Evolutionary conservation across 2,329 filamentous ascomycete genomes (phyloP).

Genomic region (Curvularia eragrostidis): DNA sequence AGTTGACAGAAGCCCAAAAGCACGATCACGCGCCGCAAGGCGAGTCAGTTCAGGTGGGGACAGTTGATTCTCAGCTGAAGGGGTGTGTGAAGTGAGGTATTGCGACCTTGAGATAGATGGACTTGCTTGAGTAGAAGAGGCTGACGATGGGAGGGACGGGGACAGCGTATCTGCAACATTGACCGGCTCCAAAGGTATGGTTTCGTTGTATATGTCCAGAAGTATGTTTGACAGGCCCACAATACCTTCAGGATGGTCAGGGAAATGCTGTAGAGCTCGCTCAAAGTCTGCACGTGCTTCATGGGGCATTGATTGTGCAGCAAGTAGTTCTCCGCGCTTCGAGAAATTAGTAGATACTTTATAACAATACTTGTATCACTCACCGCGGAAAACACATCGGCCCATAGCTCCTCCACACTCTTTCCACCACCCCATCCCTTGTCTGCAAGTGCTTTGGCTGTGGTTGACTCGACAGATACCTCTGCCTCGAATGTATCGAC

Average conservation of each 20-base stretch:
- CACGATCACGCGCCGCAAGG: conserved; percentile 87
- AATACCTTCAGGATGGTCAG: conserved; percentile 80
- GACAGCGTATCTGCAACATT: conserved; percentile 36
- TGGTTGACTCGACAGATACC: conserved; percentile 66
- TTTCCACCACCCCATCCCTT: conserved; percentile 80
- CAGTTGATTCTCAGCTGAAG: conserved; percentile 45
- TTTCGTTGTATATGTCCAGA: conserved; percentile 80
- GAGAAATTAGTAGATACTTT: conserved; percentile 7
- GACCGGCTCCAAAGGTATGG: conserved; percentile 64
- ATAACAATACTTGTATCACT: conserved; percentile 40
- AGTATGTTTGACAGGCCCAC: conserved; percentile 85
- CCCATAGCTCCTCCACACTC: conserved; percentile 83
- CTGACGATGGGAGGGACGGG: conserved; percentile 15
- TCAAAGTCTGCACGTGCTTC: conserved; percentile 81
- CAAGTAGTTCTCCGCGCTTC: conserved; percentile 71
- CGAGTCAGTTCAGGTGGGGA: conserved; percentile 77
- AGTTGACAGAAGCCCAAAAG: conserved; percentile 80
- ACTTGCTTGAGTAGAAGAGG: conserved; percentile 14
- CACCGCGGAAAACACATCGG: conserved; percentile 82
- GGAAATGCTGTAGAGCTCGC: conserved; percentile 76
- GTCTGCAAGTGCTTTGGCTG: conserved; percentile 66
- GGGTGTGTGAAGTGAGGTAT: conserved; percentile 61
- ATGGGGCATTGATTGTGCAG: conserved; percentile 68
- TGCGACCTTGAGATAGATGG: conserved; percentile 29
- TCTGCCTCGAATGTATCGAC: conserved; percentile 74